Evolutionary conservation across 805 yeast genomes (phyloP), one percentile per base, ranked within the genome.

Genomic region (Wickerhamia fluorescens): DNA sequence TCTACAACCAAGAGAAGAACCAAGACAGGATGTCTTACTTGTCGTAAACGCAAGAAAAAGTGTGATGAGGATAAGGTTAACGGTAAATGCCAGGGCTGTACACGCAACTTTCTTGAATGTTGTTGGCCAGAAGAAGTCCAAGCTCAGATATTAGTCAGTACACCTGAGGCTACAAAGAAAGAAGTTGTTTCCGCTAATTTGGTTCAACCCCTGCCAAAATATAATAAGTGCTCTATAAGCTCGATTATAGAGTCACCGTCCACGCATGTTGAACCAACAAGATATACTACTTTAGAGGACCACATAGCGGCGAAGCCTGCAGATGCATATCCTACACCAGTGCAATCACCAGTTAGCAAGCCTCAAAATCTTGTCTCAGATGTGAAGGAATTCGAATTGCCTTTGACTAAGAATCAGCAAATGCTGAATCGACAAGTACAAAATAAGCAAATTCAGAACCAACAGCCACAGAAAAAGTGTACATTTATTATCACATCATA

Each of bases 21-120:
- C 5, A 61, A 68, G 36, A 66, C 73, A 4, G 75, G 75, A 4
- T 75, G 81, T 42, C 58, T 74, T 37, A 74, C 76, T 26, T 77
- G 85, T 48, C 62, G 82, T 30, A 66, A 69, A 36, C 66, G 81
- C 42, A 77, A 76, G 53, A 66, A 77, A 56, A 75, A 75, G 56
- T 75, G 83, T 51, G 80, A 75, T 42, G 73, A 72, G 37, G 51
- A 52, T 21, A 57, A 43, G 19, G 56, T 51, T 7, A 56, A 55
- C 33, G 69, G 69, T 5, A 64, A 64, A 38, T 64, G 70, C 40
- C 66, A 61, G 40, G 68, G 57, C 5, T 64, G 70, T 35, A 51
- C 60, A 5, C 47, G 70, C 35, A 64, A 64, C 51, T 63, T 61
- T 28, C 47, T 64, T 30, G 66, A 59, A 32, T 64, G 70, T 34